A percentile compares a stretch with the other conserved stretches of the same genome.
phyloP scores from a whole-genome alignment of 2,329 filamentous ascomycete genomes.

The Apiospora hydei region DNA sequence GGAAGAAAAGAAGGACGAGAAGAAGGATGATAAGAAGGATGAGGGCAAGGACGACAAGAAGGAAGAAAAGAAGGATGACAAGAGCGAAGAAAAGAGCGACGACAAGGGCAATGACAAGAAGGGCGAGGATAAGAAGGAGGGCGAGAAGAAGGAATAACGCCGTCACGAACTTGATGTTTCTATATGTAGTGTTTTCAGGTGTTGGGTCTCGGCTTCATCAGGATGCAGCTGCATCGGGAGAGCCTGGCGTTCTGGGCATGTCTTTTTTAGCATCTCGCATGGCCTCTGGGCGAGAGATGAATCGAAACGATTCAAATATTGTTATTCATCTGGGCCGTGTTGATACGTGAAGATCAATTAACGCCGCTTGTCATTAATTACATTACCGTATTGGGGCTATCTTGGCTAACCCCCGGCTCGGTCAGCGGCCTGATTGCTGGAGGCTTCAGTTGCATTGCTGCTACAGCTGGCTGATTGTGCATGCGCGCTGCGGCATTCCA shows the following conservation, averaged over 20 bases:
- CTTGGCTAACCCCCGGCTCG: too few relatives aligned
- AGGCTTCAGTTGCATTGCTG: not conserved
- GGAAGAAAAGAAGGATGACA: constrained; percentile 31
- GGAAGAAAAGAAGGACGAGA: constrained; percentile 48
- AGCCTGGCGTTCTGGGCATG: constrained; percentile 6
- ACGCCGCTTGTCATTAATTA: not conserved
- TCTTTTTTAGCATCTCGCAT: not conserved
- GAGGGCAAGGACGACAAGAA: constrained; percentile 42
- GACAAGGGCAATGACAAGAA: constrained; percentile 37
- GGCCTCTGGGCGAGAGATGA: not conserved
- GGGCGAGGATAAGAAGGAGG: constrained; percentile 32
- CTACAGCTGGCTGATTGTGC: not conserved
- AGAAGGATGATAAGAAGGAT: constrained; percentile 44
- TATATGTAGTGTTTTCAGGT: constrained; percentile 8
- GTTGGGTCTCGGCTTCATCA: constrained; percentile 21
- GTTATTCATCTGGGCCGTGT: not conserved
- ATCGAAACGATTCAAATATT: not conserved
- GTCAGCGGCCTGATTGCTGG: not conserved
- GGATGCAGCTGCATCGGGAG: constrained; percentile 17
- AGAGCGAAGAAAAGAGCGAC: constrained; percentile 39
- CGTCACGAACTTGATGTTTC: not conserved
- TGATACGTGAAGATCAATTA: not conserved
- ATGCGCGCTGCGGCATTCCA: not conserved
- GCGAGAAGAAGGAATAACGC: constrained; percentile 6
- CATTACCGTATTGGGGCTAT: too few relatives aligned